A percentile compares a stretch with the other conserved stretches of the same genome.
Evolutionary conservation across 140 eudicot genomes (phyloP).

Genomic region (Bidens hawaiensis): DNA sequence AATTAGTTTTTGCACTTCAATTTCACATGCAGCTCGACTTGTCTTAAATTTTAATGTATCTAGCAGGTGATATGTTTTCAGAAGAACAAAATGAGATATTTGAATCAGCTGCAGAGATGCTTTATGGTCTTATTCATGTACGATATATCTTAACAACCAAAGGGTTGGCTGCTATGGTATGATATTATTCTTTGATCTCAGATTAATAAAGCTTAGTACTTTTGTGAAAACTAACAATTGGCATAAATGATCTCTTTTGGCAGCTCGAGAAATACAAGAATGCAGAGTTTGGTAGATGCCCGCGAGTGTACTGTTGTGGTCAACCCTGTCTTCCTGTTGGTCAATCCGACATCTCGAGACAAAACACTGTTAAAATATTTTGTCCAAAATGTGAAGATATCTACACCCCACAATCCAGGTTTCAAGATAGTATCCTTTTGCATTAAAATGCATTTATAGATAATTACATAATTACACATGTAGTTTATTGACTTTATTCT

Average conservation of each 20-base stretch:
- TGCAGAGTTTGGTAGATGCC: constrained; percentile 61
- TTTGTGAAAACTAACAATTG: background rate
- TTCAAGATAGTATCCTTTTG: constrained; percentile 64
- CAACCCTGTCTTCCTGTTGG: constrained; percentile 64
- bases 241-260: background rate
- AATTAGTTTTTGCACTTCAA: background rate
- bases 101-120: constrained; percentile 71
- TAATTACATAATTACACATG: background rate
- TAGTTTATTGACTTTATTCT: background rate
- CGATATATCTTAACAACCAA: constrained; percentile 58
- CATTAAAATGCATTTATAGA: background rate
- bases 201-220: background rate
- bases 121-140: constrained; percentile 60
- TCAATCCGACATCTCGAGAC: constrained; percentile 53
- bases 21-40: background rate
- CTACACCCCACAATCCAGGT: constrained; percentile 53
- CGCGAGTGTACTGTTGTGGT: constrained; percentile 57
- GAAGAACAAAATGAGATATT: constrained; percentile 57
- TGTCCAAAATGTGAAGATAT: constrained; percentile 61
- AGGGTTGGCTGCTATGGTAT: constrained; percentile 58
- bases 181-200: background rate
- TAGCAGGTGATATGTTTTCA: constrained; percentile 57
- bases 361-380: constrained; percentile 42
- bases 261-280: constrained; percentile 58
- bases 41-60: background rate